Base-by-base conservation (phyloP, 108 stramenopile species). In the Conticribra guillardii region DNA sequence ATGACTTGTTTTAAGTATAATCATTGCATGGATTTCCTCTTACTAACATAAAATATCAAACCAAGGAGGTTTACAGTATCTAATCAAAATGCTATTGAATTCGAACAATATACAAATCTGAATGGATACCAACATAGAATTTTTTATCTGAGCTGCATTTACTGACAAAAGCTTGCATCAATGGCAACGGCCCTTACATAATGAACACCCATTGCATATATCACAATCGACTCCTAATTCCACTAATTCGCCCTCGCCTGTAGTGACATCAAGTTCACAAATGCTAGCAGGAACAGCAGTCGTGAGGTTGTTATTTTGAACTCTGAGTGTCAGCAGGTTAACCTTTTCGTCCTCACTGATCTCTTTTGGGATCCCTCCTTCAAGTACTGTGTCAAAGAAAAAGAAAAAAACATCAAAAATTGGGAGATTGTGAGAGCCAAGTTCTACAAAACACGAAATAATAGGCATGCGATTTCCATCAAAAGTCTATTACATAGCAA, bases 301-400 rank as follows among this genome's bases (percentile, higher is more conserved):
- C 44, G 68, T 46, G 26, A 85, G 81, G 23, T 51, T 53, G 33
- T 85, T 86, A 67, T 81, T 71, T 31, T 83, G 80, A 16, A 55
- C 84, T 52, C 84, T 47, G 31, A 86, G 55, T 45, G 76, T 80
- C 52, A 85, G 44, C 49, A 86, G 59, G 32, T 51, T 78, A 8
- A 50, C 33, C 29, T 76, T 80, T 28, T 49, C 34, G 32, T 76
- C 60, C n/a, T 49, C 49, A 47, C 59, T 51, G 14, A 71, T 54
- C n/a, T 61, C 32, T 52, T 67, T 58, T 3, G 77, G 77, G 18
- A 79, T 79, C 27, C 58, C 52, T 14, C 77, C 77, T n/a, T 44
- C 60, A 33, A 79, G 59, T 16, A 60, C 70, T 74, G 29, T 8
- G 22, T n/a, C 2, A 9, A 56, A 9, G 22, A 56, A 23, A 19